phyloP scores from a whole-genome alignment of 495 filamentous ascomycete species.

The Halenospora varia region DNA sequence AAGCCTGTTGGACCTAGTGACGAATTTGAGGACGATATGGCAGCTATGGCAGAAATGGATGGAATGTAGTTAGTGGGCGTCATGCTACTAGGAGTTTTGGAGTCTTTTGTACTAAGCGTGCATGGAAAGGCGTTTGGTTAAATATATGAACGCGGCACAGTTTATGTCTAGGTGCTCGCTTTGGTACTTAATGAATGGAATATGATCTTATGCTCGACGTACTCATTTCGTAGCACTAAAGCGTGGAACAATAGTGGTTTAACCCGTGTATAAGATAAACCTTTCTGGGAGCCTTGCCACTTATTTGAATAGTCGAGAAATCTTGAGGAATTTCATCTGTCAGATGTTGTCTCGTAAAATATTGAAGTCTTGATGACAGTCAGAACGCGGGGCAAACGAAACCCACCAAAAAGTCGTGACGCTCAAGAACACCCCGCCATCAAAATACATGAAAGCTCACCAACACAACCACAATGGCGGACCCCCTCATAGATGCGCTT shows the following conservation, averaged over 20 bases:
- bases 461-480: slow-evolving; percentile 17
- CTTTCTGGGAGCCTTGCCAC: too few species aligned
- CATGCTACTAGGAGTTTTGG: neutral
- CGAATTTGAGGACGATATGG: slow-evolving; percentile 52
- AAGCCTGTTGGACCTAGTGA: slow-evolving; percentile 14
- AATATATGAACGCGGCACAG: neutral
- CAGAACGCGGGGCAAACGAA: neutral
- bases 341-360: too few species aligned
- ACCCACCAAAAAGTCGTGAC: neutral
- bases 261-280: too few species aligned
- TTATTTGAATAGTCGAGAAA: too few species aligned
- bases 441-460: neutral
- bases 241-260: too few species aligned
- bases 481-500: slow-evolving; percentile 27
- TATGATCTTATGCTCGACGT: too few species aligned
- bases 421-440: neutral
- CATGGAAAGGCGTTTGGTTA: neutral
- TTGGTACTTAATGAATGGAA: too few species aligned
- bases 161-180: too few species aligned
- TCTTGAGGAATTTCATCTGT: neutral
- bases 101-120: neutral
- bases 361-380: neutral
- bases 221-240: too few species aligned
- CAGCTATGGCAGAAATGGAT: slow-evolving; percentile 64
- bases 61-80: slow-evolving; percentile 48